phyloP scores from a whole-genome alignment of 441 rosid genomes.

The Geranium incanum region DNA sequence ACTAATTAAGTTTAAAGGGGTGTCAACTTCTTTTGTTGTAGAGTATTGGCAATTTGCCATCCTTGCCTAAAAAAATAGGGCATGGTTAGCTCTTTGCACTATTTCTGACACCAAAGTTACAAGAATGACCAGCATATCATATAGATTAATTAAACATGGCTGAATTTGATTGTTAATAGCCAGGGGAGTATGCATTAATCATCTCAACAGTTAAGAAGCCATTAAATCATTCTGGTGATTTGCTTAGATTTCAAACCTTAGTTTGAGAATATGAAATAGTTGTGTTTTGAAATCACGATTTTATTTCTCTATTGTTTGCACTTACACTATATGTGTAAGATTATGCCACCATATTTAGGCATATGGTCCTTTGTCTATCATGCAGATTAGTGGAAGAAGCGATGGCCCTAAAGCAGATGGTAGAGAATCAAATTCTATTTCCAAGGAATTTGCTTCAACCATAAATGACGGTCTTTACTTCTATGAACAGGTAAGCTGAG shows the following conservation, averaged over 20 bases:
- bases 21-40: no score
- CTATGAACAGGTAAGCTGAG: conserved; percentile 68
- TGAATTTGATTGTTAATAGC: neutral
- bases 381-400: conserved; percentile 62
- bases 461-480: conserved; percentile 88
- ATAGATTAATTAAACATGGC: neutral
- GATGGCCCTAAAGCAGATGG: conserved; percentile 40
- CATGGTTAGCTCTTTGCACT: no score
- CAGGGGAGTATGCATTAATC: neutral
- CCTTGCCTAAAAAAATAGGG: no score
- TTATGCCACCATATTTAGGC: neutral
- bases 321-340: neutral
- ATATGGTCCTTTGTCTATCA: conserved; percentile 22
- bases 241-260: neutral
- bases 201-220: neutral
- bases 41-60: no score
- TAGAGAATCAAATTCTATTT: conserved; percentile 44
- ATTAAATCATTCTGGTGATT: neutral
- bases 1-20: no score
- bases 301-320: neutral
- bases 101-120: no score
- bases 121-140: neutral
- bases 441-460: conserved; percentile 71
- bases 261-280: no score
- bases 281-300: no score